Conservation (phyloP, 768 basidiomycete genomes). For the Pulveroboletus sp. region DNA sequence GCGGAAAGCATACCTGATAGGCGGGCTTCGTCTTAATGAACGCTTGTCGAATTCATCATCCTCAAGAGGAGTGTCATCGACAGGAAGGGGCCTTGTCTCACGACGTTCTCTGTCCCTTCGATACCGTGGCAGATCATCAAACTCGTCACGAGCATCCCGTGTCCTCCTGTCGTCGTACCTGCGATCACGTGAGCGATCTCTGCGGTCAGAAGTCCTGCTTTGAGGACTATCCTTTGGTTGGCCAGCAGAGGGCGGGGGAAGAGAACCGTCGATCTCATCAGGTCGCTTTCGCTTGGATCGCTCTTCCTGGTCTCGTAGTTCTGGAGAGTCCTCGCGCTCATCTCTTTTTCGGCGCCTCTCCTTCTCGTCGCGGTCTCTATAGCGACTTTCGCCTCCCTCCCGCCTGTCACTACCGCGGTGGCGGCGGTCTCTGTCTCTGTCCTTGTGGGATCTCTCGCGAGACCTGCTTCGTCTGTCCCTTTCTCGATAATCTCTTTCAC, state of each 20-base stretch:
- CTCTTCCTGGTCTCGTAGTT: slow-evolving; percentile 44
- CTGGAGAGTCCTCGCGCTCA: slow-evolving; percentile 48
- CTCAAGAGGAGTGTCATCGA: slow-evolving; percentile 38
- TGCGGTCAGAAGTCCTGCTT: slow-evolving; percentile 40
- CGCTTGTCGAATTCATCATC: slow-evolving; percentile 31
- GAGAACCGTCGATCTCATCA: slow-evolving; percentile 48
- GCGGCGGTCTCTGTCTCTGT: slow-evolving; percentile 36
- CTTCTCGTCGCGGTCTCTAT: slow-evolving; percentile 47
- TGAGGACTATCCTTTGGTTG: slow-evolving; percentile 46
- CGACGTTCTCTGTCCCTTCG: slow-evolving; percentile 41
- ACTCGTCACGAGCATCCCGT: slow-evolving; percentile 52
- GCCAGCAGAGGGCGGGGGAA: slow-evolving; percentile 35
- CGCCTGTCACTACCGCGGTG: slow-evolving; percentile 46
- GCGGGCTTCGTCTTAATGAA: slow-evolving; percentile 35
- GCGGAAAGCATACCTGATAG: slow-evolving; percentile 39
- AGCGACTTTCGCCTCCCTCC: slow-evolving; percentile 51
- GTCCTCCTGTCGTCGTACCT: slow-evolving; percentile 48
- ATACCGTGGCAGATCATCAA: slow-evolving; percentile 49
- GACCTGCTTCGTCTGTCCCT: slow-evolving; percentile 45
- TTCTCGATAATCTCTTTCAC: slow-evolving; percentile 48
- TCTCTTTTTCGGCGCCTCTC: slow-evolving; percentile 68
- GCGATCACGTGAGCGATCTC: slow-evolving; percentile 51
- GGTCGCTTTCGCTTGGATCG: slow-evolving; percentile 63
- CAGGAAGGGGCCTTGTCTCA: slow-evolving; percentile 36
- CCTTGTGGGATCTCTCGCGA: slow-evolving; percentile 45